Conservation (phyloP, 495 filamentous ascomycete genomes). For the Ramalina peruviana region DNA sequence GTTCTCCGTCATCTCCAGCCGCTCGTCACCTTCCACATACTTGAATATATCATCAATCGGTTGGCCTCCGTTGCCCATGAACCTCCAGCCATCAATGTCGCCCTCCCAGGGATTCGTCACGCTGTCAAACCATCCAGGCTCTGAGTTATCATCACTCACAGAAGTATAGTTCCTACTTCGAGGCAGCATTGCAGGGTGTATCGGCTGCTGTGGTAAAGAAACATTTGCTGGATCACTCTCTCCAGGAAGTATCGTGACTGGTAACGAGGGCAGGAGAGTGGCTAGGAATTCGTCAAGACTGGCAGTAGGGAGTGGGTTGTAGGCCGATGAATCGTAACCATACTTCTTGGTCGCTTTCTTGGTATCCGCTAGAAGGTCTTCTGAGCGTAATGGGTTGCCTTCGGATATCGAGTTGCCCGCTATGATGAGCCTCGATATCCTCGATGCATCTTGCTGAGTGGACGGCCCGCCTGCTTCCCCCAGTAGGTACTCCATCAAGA, state of each 20-base stretch:
- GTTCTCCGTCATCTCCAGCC: slow-evolving; percentile 78
- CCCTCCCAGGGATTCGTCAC: slow-evolving; percentile 91
- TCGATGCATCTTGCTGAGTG: slow-evolving; percentile 41
- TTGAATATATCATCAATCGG: slow-evolving; percentile 88
- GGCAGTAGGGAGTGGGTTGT: slow-evolving; percentile 71
- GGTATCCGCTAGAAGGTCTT: slow-evolving; percentile 36
- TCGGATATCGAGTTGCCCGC: slow-evolving; percentile 73
- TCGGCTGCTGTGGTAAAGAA: slow-evolving; percentile 65
- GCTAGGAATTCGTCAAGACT: slow-evolving; percentile 74
- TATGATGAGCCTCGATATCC: slow-evolving; percentile 76
- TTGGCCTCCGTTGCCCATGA: slow-evolving; percentile 79
- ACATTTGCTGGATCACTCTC: slow-evolving; percentile 66
- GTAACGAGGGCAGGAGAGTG: slow-evolving; percentile 64
- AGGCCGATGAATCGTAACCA: slow-evolving; percentile 79
- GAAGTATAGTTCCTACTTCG: slow-evolving; percentile 52
- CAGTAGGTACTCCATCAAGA: slow-evolving; percentile 76
- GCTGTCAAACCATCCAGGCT: slow-evolving; percentile 67
- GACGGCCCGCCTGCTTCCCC: slow-evolving; percentile 56
- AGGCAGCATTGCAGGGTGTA: slow-evolving; percentile 74
- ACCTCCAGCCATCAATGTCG: slow-evolving; percentile 71
- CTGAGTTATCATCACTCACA: slow-evolving; percentile 28
- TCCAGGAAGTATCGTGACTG: slow-evolving; percentile 69
- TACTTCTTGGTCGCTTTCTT: slow-evolving; percentile 61
- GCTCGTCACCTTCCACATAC: slow-evolving; percentile 58
- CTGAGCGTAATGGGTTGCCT: slow-evolving; percentile 26